phyloP scores from a whole-genome alignment of 2,329 filamentous ascomycete species.

The Xylariaceae sp. region DNA sequence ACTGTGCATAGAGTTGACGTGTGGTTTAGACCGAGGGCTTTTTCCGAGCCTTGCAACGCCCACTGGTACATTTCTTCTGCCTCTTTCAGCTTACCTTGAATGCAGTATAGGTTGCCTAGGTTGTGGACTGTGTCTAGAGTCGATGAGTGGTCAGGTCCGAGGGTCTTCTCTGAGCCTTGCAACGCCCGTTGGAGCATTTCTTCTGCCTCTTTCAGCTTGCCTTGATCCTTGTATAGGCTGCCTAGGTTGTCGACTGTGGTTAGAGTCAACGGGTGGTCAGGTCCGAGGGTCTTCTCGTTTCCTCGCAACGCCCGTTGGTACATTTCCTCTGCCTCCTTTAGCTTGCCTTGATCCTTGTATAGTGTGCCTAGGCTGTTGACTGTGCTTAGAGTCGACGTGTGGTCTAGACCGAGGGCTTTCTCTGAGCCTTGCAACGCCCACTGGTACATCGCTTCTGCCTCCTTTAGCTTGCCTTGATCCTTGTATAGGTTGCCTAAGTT shows the following conservation, averaged over 20 bases:
- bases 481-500: background rate
- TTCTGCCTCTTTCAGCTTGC: conserved; percentile 37
- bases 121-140: background rate
- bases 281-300: background rate
- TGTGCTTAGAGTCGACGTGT: background rate
- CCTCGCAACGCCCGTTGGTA: conserved; percentile 41
- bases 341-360: conserved; percentile 28
- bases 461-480: conserved; percentile 29
- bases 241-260: background rate
- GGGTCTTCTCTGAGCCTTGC: conserved; percentile 26
- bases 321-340: conserved; percentile 39
- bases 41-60: conserved; percentile 35
- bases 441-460: conserved; percentile 40
- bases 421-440: conserved; percentile 37
- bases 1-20: background rate
- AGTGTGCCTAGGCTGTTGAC: background rate
- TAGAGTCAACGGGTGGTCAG: conserved; percentile 6
- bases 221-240: conserved; percentile 28
- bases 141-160: background rate
- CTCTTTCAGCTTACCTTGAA: conserved; percentile 32
- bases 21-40: background rate
- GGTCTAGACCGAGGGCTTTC: background rate
- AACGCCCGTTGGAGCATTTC: conserved; percentile 41
- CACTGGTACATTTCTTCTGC: conserved; percentile 40
- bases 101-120: background rate